Evolutionary conservation across 768 basidiomycete genomes (phyloP).

Genomic region (Lactifluus subvellereus): DNA sequence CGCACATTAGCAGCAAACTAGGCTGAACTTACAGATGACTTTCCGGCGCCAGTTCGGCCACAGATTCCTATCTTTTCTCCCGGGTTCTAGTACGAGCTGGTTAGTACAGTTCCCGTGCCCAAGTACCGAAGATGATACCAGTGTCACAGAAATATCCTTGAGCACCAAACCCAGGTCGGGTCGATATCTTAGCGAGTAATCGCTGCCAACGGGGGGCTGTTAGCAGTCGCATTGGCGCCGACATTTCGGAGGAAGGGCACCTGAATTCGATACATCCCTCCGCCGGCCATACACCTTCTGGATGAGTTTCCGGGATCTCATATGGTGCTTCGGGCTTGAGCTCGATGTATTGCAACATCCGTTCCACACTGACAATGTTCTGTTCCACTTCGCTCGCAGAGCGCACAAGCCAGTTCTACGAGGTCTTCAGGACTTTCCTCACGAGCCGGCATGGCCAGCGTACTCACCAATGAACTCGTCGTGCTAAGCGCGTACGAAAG

Average conservation of each 20-base stretch:
- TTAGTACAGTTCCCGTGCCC: background rate
- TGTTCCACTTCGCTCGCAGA: slow-evolving; percentile 86
- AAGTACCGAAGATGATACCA: slow-evolving; percentile 39
- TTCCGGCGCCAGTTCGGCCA: slow-evolving; percentile 77
- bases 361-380: slow-evolving; percentile 85
- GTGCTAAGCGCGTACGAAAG: slow-evolving; percentile 80
- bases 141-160: slow-evolving; percentile 63
- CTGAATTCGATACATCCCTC: slow-evolving; percentile 69
- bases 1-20: background rate
- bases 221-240: background rate
- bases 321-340: slow-evolving; percentile 69
- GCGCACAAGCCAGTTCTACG: slow-evolving; percentile 75
- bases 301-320: slow-evolving; percentile 55
- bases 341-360: slow-evolving; percentile 76
- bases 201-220: slow-evolving; percentile 32
- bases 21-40: slow-evolving; percentile 53
- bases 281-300: slow-evolving; percentile 61
- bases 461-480: slow-evolving; percentile 69
- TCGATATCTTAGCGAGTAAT: slow-evolving; percentile 76
- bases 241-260: slow-evolving; percentile 34
- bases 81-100: slow-evolving; percentile 42
- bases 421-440: background rate
- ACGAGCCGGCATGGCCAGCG: background rate
- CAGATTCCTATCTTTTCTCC: slow-evolving; percentile 88
- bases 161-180: slow-evolving; percentile 74